phyloP scores from a whole-genome alignment of 495 filamentous ascomycete genomes.

The Aspergillus hancockii region DNA sequence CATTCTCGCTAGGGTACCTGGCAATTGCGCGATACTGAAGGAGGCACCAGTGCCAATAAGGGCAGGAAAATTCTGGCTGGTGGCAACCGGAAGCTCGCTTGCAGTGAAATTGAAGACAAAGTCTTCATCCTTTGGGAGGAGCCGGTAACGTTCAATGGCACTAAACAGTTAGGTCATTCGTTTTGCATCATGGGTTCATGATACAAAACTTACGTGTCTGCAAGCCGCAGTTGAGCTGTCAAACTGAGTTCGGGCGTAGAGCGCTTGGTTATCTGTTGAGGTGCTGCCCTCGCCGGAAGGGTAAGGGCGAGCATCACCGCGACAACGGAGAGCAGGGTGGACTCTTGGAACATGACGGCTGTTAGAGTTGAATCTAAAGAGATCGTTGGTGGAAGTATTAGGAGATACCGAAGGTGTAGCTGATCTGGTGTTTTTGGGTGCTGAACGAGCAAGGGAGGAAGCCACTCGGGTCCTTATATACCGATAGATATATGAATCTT shows the following conservation, averaged over 20 bases:
- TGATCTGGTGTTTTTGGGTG: background rate
- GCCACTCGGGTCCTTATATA: constrained; percentile 13
- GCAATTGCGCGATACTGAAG: constrained; percentile 28
- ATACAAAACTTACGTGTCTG: constrained; percentile 22
- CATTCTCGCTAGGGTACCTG: constrained; percentile 31
- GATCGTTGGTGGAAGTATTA: too few relatives aligned
- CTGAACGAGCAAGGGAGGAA: background rate
- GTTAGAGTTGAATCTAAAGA: constrained; percentile 1
- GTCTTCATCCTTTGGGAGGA: constrained; percentile 36
- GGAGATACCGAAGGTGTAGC: too few relatives aligned
- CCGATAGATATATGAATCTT: background rate
- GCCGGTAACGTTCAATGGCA: constrained; percentile 36
- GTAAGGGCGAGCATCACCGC: constrained; percentile 13
- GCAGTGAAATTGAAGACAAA: constrained; percentile 48
- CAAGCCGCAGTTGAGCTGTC: constrained; percentile 26
- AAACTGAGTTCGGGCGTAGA: constrained; percentile 25
- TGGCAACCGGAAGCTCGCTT: constrained; percentile 17
- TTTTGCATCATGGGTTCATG: background rate
- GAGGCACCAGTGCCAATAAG: constrained; percentile 21
- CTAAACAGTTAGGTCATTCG: constrained; percentile 13
- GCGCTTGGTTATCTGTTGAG: constrained; percentile 17
- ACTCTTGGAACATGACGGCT: constrained; percentile 18
- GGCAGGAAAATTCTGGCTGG: constrained; percentile 24
- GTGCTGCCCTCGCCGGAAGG: constrained; percentile 22
- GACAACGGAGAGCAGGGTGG: constrained; percentile 14